phyloP scores from a whole-genome alignment of 495 filamentous ascomycete species.

The Bacidia gigantensis region DNA sequence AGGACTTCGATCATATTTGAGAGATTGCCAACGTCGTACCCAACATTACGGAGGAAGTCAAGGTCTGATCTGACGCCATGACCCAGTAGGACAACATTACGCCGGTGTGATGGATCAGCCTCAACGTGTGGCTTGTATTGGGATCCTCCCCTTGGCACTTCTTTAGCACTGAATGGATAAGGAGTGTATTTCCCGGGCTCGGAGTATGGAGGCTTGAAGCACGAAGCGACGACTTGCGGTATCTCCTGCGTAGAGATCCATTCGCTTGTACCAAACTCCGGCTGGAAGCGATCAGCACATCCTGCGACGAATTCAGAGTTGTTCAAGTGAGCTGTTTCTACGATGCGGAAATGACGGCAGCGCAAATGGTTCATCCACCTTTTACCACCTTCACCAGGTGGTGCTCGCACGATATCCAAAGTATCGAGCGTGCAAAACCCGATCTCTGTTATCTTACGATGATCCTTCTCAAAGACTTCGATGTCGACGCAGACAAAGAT shows the following conservation, averaged over 20 bases:
- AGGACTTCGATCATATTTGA: slow-evolving; percentile 44
- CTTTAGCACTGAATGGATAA: slow-evolving; percentile 4
- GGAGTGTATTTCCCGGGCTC: slow-evolving; percentile 11
- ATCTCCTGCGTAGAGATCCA: slow-evolving; percentile 30
- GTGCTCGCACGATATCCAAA: slow-evolving; percentile 31
- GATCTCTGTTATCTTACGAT: slow-evolving; percentile 60
- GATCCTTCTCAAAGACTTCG: slow-evolving; percentile 60
- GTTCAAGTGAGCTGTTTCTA: slow-evolving; percentile 46
- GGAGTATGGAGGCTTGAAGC: slow-evolving; percentile 39
- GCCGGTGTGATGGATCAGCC: slow-evolving; percentile 15
- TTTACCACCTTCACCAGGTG: slow-evolving; percentile 44
- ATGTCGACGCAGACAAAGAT: slow-evolving; percentile 71
- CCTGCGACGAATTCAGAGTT: slow-evolving; percentile 56
- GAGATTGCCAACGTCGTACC: slow-evolving; percentile 41
- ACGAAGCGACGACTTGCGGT: slow-evolving; percentile 27
- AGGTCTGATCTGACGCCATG: slow-evolving; percentile 58
- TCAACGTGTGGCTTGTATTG: slow-evolving; percentile 5
- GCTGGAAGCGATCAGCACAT: slow-evolving; percentile 55
- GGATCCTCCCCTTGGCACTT: background rate
- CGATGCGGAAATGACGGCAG: slow-evolving; percentile 61
- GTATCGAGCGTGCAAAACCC: slow-evolving; percentile 78
- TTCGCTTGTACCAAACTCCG: slow-evolving; percentile 48
- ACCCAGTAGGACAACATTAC: slow-evolving; percentile 65
- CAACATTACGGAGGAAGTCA: slow-evolving; percentile 43
- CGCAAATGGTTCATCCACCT: slow-evolving; percentile 53